Conservation (phyloP, 1,284 basidiomycete species). For the Kwoniella shivajii region DNA sequence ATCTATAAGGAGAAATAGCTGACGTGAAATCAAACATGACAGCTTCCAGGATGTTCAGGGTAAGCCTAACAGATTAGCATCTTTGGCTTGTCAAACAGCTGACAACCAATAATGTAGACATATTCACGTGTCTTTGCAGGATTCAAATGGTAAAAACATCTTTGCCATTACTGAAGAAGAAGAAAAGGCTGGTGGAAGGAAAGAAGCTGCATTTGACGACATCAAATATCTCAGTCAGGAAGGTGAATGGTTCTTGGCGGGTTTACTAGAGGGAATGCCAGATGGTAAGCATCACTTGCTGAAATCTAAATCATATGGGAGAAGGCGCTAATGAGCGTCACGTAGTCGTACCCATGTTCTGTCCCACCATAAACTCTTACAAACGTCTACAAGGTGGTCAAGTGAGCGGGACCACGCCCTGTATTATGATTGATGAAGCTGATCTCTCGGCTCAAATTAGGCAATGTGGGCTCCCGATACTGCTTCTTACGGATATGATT, state of each 20-base stretch:
- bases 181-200: conserved; percentile 64
- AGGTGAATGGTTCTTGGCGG: conserved; percentile 91
- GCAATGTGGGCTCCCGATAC: conserved; percentile 93
- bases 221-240: conserved; percentile 78
- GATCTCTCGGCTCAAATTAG: conserved; percentile 21
- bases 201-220: conserved; percentile 73
- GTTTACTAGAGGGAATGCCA: conserved; percentile 80
- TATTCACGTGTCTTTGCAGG: conserved; percentile 84
- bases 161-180: conserved; percentile 67
- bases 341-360: conserved; percentile 60
- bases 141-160: conserved; percentile 69
- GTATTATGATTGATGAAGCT: neutral
- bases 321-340: neutral
- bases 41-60: conserved; percentile 92
- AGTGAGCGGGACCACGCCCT: conserved; percentile 42
- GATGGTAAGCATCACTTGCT: conserved; percentile 75
- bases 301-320: neutral
- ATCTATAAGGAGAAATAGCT: conserved; percentile 5
- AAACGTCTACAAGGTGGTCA: conserved; percentile 94
- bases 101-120: conserved; percentile 61
- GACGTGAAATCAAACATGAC: neutral
- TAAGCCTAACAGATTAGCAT: conserved; percentile 49
- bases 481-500: conserved; percentile 87
- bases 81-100: neutral
- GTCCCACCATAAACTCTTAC: conserved; percentile 95